Conservation (phyloP, 2,329 filamentous ascomycete genomes). For the Colletotrichum tropicicola region DNA sequence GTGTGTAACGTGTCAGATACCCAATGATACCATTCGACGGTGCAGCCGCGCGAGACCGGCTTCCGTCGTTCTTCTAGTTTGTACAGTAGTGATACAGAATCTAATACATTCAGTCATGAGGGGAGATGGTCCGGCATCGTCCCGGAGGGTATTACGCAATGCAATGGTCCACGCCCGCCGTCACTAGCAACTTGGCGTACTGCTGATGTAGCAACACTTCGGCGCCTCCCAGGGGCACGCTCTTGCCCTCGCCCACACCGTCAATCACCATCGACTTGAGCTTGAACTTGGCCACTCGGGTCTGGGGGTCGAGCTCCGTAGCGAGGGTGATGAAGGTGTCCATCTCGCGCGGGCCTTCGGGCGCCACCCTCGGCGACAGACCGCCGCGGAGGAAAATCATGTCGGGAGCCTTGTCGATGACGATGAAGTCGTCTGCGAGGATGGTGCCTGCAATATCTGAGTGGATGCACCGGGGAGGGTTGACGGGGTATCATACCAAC, state of each 20-base stretch:
- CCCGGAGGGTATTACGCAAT: background rate
- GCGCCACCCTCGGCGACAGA: background rate
- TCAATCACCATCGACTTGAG: conserved; percentile 14
- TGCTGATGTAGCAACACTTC: conserved; percentile 1
- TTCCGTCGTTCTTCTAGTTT: background rate
- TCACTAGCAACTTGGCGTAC: conserved; percentile 15
- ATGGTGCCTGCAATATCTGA: conserved; percentile 6
- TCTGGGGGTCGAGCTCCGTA: background rate
- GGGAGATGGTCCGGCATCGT: background rate
- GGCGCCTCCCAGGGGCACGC: background rate
- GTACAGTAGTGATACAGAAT: background rate
- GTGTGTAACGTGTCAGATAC: background rate
- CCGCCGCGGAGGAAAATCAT: conserved; percentile 20
- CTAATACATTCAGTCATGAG: conserved; percentile 1
- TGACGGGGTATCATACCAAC: background rate
- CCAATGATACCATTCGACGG: background rate
- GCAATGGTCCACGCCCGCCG: conserved; percentile 15
- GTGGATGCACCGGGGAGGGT: background rate
- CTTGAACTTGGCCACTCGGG: conserved; percentile 1
- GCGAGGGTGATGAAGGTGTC: conserved; percentile 14
- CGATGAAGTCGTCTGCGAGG: conserved; percentile 30
- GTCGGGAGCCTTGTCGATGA: conserved; percentile 12
- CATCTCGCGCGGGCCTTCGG: conserved; percentile 4
- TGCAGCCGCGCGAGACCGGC: too few relatives aligned
- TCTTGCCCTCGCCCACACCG: conserved; percentile 2